Percentiles rank a stretch among this genome's conserved stretches.
These are phyloP conservation scores for Pleurotus giganteus DNA, from an alignment of 768 basidiomycete genomes.

Conservation along the genomic window DNA sequence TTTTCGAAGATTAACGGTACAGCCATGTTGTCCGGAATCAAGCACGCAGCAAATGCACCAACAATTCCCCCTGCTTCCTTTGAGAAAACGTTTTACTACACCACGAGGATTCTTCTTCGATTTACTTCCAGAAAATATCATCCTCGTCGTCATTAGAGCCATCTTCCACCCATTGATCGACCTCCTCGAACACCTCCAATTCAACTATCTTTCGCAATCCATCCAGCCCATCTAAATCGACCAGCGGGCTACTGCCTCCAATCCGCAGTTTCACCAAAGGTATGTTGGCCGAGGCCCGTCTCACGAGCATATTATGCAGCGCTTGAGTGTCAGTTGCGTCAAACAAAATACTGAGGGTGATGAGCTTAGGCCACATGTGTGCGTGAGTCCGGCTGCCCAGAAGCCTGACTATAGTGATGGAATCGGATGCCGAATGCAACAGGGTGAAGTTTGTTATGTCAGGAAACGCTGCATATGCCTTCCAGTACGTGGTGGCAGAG, in stretches of 20 bases:
- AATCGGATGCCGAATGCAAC: conserved; percentile 18
- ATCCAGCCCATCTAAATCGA: conserved; percentile 9
- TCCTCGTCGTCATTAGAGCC: conserved; percentile 29
- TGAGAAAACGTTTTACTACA: neutral
- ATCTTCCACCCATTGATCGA: conserved; percentile 30
- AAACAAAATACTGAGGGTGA: conserved; percentile 28
- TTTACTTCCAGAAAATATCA: conserved; percentile 20
- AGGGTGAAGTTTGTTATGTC: conserved; percentile 30
- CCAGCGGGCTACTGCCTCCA: conserved; percentile 20
- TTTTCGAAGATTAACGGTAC: conserved; percentile 45
- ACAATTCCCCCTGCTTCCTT: too few species aligned
- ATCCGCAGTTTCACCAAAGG: conserved; percentile 30
- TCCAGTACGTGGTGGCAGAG: conserved; percentile 26
- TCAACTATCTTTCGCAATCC: conserved; percentile 17
- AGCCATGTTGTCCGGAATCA: neutral
- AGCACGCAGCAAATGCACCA: too few species aligned
- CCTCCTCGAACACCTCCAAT: conserved; percentile 22
- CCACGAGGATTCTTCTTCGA: neutral
- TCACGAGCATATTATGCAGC: conserved; percentile 23
- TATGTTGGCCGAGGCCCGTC: conserved; percentile 21
- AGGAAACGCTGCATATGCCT: conserved; percentile 31
- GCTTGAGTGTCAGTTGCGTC: conserved; percentile 23
- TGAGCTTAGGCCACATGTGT: conserved; percentile 31
- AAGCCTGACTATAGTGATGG: conserved; percentile 26
- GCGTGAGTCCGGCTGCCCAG: conserved; percentile 15